Evolutionary conservation across 805 yeast species (phyloP), one percentile per base, ranked within the genome.

Genomic region (Sugiyamaella mastotermitis): DNA sequence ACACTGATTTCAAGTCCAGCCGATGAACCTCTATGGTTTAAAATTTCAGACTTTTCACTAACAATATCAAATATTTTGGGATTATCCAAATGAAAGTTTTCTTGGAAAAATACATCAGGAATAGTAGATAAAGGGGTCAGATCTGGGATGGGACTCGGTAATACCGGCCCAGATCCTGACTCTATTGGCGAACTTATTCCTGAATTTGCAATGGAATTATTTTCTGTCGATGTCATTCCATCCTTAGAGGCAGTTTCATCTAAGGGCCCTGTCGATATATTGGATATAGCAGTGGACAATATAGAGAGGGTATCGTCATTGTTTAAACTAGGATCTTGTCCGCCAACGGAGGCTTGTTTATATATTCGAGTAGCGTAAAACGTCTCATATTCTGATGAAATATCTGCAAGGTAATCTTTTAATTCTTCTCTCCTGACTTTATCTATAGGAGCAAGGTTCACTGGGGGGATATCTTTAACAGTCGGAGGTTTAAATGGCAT

Each of bases 1-100:
- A 40, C 32, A 4, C 24, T 27, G 3, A 13, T n/a, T 8, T 26
- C 28, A 19, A n/a, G 4, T 19, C 38, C 22, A 18, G 40, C 31
- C 10, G 30, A 40, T n/a, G 45, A 42, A 15, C 45, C 43, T 8
- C 38, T 29, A 7, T 48, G 50, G 5, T 48, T 41, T 14, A 50
- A 43, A 15, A 76, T 62, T 14, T 72, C 71, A 2, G 75, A 62
- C 28, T 72, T 73, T 31, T 78, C 86, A 10, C 83, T 69, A 2
- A 88, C 95, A 42, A 73, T 66, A 39, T 78, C 77, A 57, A 90
- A 90, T 1, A 80, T 70, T 40, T 95, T 69, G 5, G 96, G 96
- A 55, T 92, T 86, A 50, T 92, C 97, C 27, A 92, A 66, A 46
- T 84, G 69, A 60, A 92, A 92, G 28, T 77, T 72, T 5, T 72